Conservation (phyloP, 2,329 filamentous ascomycete species). For the Penicillium sp. region DNA sequence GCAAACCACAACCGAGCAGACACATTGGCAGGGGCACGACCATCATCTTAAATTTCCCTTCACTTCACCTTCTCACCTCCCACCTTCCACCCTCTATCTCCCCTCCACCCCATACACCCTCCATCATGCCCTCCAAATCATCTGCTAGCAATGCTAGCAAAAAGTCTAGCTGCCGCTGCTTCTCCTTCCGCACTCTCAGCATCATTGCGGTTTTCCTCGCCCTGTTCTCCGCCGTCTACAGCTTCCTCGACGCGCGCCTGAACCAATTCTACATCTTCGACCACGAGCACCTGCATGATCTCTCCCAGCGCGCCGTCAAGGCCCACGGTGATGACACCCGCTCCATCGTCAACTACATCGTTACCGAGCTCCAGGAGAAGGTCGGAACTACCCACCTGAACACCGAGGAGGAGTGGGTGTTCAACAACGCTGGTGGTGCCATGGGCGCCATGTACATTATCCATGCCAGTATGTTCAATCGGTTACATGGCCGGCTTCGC, state of each 20-base stretch:
- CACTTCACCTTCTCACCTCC: not conserved
- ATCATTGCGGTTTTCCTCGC: constrained; percentile 40
- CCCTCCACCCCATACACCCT: not conserved
- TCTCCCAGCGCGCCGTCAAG: constrained; percentile 68
- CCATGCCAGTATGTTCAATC: constrained; percentile 70
- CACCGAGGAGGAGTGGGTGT: constrained; percentile 79
- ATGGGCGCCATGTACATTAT: constrained; percentile 93
- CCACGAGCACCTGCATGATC: constrained; percentile 67
- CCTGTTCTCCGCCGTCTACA: constrained; percentile 41
- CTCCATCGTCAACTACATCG: constrained; percentile 70
- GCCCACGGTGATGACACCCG: constrained; percentile 76
- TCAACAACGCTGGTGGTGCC: constrained; percentile 88
- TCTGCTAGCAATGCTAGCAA: constrained; percentile 18
- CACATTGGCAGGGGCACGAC: too few species aligned
- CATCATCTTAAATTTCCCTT: constrained; percentile 15
- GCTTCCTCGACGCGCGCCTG: constrained; percentile 42
- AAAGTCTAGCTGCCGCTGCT: constrained; percentile 29
- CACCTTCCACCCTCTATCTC: constrained; percentile 5
- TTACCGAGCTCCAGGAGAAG: constrained; percentile 65
- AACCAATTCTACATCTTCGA: constrained; percentile 74
- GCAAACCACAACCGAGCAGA: not conserved
- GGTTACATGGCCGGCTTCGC: not conserved
- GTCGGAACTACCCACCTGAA: constrained; percentile 61
- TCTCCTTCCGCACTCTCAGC: constrained; percentile 35
- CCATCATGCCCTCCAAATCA: constrained; percentile 30